Percentiles rank a stretch among this genome's conserved stretches.
phyloP scores from a whole-genome alignment of 225 moss, liverwort and hornwort genomes.

The Pseudoscleropodium purum region DNA sequence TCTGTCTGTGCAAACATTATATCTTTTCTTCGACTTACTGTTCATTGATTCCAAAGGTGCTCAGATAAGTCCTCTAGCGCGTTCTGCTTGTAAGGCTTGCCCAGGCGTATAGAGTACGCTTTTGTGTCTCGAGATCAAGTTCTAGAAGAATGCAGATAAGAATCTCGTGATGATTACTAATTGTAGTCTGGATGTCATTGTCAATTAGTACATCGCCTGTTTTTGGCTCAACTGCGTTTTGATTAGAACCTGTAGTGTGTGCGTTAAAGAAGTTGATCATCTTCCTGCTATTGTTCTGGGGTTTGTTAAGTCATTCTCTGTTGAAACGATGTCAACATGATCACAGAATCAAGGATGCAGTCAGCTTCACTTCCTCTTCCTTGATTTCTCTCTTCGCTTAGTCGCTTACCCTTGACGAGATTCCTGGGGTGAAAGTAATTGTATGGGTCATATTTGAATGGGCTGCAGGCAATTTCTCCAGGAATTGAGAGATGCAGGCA shows the following conservation, averaged over 20 bases:
- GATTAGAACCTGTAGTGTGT: neutral
- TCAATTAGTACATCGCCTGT: neutral
- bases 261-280: neutral
- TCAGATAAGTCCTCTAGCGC: neutral
- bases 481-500: slow-evolving; percentile 73
- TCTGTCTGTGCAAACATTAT: neutral
- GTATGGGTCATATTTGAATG: neutral
- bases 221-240: neutral
- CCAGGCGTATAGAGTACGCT: neutral
- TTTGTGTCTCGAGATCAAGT: neutral
- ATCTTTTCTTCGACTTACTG: neutral
- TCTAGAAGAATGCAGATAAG: neutral
- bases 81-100: neutral
- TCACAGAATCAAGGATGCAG: neutral
- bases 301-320: neutral
- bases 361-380: neutral
- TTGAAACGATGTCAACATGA: neutral
- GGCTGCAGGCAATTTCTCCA: slow-evolving; percentile 81
- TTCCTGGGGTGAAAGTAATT: neutral
- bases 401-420: neutral
- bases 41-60: neutral
- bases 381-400: neutral
- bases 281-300: neutral
- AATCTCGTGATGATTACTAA: neutral
- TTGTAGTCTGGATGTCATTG: neutral